These are phyloP conservation scores for Coemansia umbellata DNA, from an alignment of 192 early-diverging fungal genomes.

Conservation along the genomic window DNA sequence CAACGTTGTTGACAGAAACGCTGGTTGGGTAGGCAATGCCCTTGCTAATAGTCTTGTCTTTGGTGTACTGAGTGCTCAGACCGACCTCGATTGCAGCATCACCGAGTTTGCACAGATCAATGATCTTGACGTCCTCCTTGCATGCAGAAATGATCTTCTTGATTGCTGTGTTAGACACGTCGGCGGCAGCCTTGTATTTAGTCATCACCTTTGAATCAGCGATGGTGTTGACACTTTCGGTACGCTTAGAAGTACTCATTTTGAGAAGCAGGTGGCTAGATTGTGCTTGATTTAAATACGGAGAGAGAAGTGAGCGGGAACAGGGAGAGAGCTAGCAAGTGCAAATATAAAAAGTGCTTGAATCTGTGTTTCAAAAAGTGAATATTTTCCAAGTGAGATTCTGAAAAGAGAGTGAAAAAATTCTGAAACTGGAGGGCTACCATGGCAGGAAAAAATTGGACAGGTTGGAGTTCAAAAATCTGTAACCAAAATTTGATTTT, in stretches of 20 bases:
- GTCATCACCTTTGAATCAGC: slow-evolving; percentile 72
- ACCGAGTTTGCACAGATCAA: slow-evolving; percentile 86
- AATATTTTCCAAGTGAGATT: too few species aligned
- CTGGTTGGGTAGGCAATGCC: slow-evolving; percentile 85
- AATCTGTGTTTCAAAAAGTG: too few species aligned
- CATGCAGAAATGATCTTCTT: slow-evolving; percentile 34
- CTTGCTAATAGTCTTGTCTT: slow-evolving; percentile 78
- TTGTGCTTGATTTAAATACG: too few species aligned
- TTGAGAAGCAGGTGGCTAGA: too few species aligned
- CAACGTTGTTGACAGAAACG: slow-evolving; percentile 77
- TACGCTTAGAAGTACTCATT: slow-evolving; percentile 22
- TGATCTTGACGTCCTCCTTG: slow-evolving; percentile 72
- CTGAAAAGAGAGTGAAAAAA: too few species aligned
- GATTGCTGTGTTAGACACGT: slow-evolving; percentile 71
- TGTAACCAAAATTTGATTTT: too few species aligned
- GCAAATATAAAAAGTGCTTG: too few species aligned
- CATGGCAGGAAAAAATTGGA: too few species aligned
- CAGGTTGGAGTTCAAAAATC: too few species aligned
- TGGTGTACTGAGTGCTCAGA: slow-evolving; percentile 57
- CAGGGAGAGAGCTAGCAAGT: too few species aligned
- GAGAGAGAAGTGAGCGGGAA: too few species aligned
- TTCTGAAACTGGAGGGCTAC: too few species aligned
- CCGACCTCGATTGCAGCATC: slow-evolving; percentile 78
- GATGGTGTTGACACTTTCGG: slow-evolving; percentile 52
- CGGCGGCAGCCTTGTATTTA: slow-evolving; percentile 91